These are phyloP conservation scores for Plasmodium reichenowi DNA, from an alignment of 169 alveolate genomes.

Conservation along the genomic window DNA sequence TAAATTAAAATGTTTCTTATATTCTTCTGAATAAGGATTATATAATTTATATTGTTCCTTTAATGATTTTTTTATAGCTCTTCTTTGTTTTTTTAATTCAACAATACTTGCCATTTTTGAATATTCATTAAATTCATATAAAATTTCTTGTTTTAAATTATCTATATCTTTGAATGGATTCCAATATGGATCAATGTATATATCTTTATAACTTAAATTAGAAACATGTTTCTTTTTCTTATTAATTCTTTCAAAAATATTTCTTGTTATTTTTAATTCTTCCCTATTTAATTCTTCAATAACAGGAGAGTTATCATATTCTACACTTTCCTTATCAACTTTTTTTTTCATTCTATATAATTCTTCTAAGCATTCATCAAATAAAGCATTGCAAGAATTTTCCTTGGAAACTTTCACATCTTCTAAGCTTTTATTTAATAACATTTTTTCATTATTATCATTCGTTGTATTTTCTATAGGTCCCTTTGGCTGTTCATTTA, in stretches of 20 bases:
- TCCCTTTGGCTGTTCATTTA: too few species aligned
- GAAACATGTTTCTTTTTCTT: constrained; percentile 65
- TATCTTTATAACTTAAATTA: constrained; percentile 74
- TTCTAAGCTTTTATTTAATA: constrained; percentile 15
- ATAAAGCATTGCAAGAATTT: constrained; percentile 35
- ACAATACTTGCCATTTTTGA: constrained; percentile 81
- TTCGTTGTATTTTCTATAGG: too few species aligned
- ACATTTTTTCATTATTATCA: not conserved
- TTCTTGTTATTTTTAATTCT: constrained; percentile 78
- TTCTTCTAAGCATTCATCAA: constrained; percentile 54
- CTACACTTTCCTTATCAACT: constrained; percentile 46
- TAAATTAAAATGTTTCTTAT: constrained; percentile 35
- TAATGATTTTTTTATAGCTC: constrained; percentile 73
- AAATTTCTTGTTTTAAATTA: constrained; percentile 82
- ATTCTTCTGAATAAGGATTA: constrained; percentile 73
- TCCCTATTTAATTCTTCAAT: constrained; percentile 80
- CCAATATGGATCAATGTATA: constrained; percentile 88
- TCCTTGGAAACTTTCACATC: constrained; percentile 50
- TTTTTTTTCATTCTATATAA: constrained; percentile 42
- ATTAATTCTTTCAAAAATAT: constrained; percentile 80
- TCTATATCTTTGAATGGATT: constrained; percentile 86
- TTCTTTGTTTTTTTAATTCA: constrained; percentile 78
- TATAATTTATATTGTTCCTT: constrained; percentile 73
- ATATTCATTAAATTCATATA: constrained; percentile 85
- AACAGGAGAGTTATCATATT: constrained; percentile 79